Percentiles rank a stretch among this genome's conserved stretches.
These are phyloP conservation scores for Allantophomopsis cytisporea DNA, from an alignment of 2,329 filamentous ascomycete genomes.

Conservation along the genomic window DNA sequence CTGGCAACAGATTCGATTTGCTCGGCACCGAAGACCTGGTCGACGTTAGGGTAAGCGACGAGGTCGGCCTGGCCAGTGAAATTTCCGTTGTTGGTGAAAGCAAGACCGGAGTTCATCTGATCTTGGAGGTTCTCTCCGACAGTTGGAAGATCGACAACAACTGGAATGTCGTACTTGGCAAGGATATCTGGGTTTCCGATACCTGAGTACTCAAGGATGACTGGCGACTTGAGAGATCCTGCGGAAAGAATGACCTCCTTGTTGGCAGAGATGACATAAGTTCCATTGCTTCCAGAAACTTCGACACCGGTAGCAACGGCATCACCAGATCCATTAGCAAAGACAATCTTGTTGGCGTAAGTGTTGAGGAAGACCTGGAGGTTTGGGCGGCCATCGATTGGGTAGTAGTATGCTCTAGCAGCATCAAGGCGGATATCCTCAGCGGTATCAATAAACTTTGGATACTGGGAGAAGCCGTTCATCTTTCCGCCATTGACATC, in stretches of 20 bases:
- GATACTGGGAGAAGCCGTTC: conserved; percentile 23
- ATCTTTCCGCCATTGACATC: conserved; percentile 26
- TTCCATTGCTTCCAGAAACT: conserved; percentile 15
- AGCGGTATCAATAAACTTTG: conserved; percentile 24
- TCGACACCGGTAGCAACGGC: conserved; percentile 3
- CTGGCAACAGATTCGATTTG: conserved; percentile 1
- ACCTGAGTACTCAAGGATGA: conserved; percentile 20
- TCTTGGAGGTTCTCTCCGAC: conserved; percentile 1
- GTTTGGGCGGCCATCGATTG: conserved; percentile 22
- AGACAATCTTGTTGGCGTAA: conserved; percentile 5
- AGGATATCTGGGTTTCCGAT: conserved; percentile 12
- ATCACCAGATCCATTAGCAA: neutral
- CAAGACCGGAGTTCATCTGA: conserved; percentile 3
- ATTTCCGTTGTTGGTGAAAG: conserved; percentile 11
- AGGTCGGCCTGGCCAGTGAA: conserved; percentile 2
- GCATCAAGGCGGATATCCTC: conserved; percentile 24
- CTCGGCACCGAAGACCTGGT: conserved; percentile 9
- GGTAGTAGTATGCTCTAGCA: conserved; percentile 26
- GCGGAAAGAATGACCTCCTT: conserved; percentile 17
- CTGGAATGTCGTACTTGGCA: conserved; percentile 3
- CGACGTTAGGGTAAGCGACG: conserved; percentile 5
- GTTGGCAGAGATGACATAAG: conserved; percentile 6
- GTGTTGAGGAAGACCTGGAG: conserved; percentile 14
- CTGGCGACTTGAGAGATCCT: conserved; percentile 12
- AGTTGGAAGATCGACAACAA: conserved; percentile 3